Conservation (phyloP, 108 stramenopile species). For the Cyclotella atomus region DNA sequence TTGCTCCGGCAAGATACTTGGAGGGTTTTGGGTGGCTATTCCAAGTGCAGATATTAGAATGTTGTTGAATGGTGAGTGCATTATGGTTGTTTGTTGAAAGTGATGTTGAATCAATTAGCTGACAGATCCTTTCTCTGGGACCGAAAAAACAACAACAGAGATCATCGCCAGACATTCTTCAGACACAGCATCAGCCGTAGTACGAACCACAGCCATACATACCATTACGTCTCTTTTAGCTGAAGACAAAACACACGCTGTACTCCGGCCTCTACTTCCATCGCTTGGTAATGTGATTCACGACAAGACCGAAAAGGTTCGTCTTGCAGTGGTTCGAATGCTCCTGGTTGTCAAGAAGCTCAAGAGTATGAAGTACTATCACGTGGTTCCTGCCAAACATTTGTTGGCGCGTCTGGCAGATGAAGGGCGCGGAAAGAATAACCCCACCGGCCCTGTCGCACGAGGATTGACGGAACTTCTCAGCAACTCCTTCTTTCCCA, state of each 20-base stretch:
- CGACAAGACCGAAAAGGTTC: constrained; percentile 90
- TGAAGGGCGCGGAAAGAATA: constrained; percentile 52
- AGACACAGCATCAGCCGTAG: constrained; percentile 83
- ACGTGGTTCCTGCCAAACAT: constrained; percentile 91
- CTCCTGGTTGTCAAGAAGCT: constrained; percentile 83
- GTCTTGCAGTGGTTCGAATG: constrained; percentile 82
- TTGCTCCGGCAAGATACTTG: constrained; percentile 76
- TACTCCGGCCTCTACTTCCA: constrained; percentile 88
- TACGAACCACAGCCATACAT: constrained; percentile 81
- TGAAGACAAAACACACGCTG: constrained; percentile 78
- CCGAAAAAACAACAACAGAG: constrained; percentile 27
- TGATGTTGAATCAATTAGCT: background rate
- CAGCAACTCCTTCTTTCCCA: constrained; percentile 92
- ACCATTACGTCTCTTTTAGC: constrained; percentile 77
- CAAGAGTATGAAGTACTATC: constrained; percentile 89
- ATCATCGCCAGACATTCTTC: constrained; percentile 85
- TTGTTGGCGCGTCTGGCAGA: constrained; percentile 80
- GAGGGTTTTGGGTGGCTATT: constrained; percentile 87
- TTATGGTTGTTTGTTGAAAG: background rate
- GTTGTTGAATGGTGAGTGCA: constrained; percentile 75
- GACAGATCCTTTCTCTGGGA: background rate
- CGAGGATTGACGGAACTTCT: constrained; percentile 74
- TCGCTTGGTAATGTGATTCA: constrained; percentile 86
- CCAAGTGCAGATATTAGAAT: constrained; percentile 73
- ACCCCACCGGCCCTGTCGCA: constrained; percentile 67